Evolutionary conservation across 768 basidiomycete genomes (phyloP), one percentile per base, ranked within the genome.

Genomic region (Psilocybe cubensis): DNA sequence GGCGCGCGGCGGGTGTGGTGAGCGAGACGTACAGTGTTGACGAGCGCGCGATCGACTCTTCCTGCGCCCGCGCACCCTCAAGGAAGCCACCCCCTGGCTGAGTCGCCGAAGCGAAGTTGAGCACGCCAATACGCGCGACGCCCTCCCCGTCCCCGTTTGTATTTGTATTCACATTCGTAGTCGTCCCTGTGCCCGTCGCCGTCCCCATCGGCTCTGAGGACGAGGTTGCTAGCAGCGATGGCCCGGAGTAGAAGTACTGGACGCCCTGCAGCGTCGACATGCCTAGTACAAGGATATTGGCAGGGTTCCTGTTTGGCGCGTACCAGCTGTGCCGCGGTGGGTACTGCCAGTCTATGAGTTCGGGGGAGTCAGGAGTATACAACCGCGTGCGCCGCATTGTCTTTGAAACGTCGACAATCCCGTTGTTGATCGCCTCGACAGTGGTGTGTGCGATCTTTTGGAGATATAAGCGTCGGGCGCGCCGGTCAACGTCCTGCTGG

Each of bases 71-170:
- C 0, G 87, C 81, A 21, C 89, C 89, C 38, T 64, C 72, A 45
- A 83, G 72, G 67, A 91, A 90, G 5, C 89, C 89, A 3, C 89
- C 88, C 2, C 88, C 88, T 1, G 86, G 84, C 18, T 81, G 80
- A 48, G 77, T 85, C 11, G 89, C 87, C 2, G 85, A 86, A 1
- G 88, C 88, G 62, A 89, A 89, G 66, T 84, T 89, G n/a, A 90
- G 81, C n/a, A 89, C 69, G 17, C 86, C 86, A 27, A 88, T 69
- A 52, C 35, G 35, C 35, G 35, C 35, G 14, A n/a, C 14, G 11
- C 8, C 35, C 35, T 11, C 14, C 14, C 4, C 14, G 4, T 38
- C 35, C 31, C 9, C 8, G 35, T n/a, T n/a, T n/a, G 35, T 38
- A n/a, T 11, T 17, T n/a, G 35, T 38, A 5, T 9, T 38, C 35